phyloP scores from a whole-genome alignment of 2,329 filamentous ascomycete species.

The Hypoxylon rubiginosum region DNA sequence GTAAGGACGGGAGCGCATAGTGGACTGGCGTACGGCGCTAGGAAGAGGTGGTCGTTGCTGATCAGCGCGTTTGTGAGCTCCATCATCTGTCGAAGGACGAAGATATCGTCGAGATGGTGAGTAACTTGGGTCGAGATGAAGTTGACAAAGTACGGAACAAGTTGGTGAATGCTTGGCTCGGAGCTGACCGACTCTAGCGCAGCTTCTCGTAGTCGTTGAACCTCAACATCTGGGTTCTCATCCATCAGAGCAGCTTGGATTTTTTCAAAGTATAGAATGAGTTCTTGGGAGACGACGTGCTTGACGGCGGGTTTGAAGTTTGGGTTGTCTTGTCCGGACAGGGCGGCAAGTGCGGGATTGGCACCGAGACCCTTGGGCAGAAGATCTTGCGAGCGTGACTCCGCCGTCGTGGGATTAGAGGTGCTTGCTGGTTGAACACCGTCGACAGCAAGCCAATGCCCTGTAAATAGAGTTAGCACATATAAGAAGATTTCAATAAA shows the following conservation, averaged over 20 bases:
- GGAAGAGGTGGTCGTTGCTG: slow-evolving; percentile 83
- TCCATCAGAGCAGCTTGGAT: slow-evolving; percentile 91
- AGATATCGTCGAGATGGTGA: slow-evolving; percentile 90
- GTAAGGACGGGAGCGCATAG: slow-evolving; percentile 91
- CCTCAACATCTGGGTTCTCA: slow-evolving; percentile 84
- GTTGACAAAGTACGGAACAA: slow-evolving; percentile 96
- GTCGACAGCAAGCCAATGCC: slow-evolving; percentile 97
- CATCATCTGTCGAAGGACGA: slow-evolving; percentile 92
- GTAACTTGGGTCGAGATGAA: slow-evolving; percentile 97
- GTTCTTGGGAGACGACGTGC: slow-evolving; percentile 94
- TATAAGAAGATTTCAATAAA: neutral
- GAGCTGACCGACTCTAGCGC: slow-evolving; percentile 87
- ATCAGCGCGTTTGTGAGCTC: slow-evolving; percentile 87
- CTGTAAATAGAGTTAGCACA: slow-evolving; percentile 59
- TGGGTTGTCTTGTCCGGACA: slow-evolving; percentile 86
- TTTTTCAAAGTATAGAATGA: slow-evolving; percentile 97
- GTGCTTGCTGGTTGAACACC: slow-evolving; percentile 89
- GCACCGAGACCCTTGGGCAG: slow-evolving; percentile 90
- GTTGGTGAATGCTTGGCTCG: slow-evolving; percentile 93
- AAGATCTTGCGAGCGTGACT: slow-evolving; percentile 86
- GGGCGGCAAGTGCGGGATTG: slow-evolving; percentile 85
- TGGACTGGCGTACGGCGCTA: slow-evolving; percentile 71
- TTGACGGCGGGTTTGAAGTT: slow-evolving; percentile 92
- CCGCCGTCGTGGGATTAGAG: slow-evolving; percentile 84
- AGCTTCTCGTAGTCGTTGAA: slow-evolving; percentile 79